Base-by-base conservation (phyloP, 306 rosid genomes). In the Carpinus fangiana region DNA sequence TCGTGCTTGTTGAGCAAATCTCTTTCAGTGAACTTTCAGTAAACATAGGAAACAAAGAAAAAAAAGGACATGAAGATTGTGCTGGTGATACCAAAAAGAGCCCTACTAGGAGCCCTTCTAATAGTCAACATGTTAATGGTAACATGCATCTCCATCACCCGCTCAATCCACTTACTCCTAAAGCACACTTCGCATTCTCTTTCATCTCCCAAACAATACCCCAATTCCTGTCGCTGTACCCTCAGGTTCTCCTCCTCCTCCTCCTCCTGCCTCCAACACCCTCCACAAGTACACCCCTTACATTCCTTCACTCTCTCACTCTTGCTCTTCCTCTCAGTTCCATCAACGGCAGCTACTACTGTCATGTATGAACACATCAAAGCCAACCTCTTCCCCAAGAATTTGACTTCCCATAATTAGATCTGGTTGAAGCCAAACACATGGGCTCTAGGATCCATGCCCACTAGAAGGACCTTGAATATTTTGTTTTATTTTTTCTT, bases 231-330 rank as follows among this genome's bases (percentile, higher is more conserved):
- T 57, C 85, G 80, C 23, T 94, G 97, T 43, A 95, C 96, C 41
- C 95, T 94, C 73, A 92, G 97, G 95, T 91, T 97, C 6, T 84
- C n/a, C n/a, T n/a, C 95, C 23, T 90, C 98, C 59, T 92, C 92
- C 89, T 82, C 94, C 74, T 72, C 79, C 90, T 94, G 95, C 84
- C 82, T 87, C 43, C 85, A 77, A 41, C 76, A 51, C 80, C 79
- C 79, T 75, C 79, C 92, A 43, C 86, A 78, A 79, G 73, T 41
- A 38, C 70, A 83, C 28, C 82, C 73, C 16, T 59, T 11, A 61
- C 87, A 75, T 73, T n/a, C 73, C 78, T 55, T 71, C 80, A 13
- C 69, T 21, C 81, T 71, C 73, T n/a, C 52, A 70, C 57, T 74
- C 86, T 71, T 67, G 83, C 79, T 84, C 82, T 21, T 73, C 80